Percentiles rank a stretch among this genome's conserved stretches.
Evolutionary conservation across 768 basidiomycete genomes (phyloP).

Genomic region (Phaeolepiota aurea): DNA sequence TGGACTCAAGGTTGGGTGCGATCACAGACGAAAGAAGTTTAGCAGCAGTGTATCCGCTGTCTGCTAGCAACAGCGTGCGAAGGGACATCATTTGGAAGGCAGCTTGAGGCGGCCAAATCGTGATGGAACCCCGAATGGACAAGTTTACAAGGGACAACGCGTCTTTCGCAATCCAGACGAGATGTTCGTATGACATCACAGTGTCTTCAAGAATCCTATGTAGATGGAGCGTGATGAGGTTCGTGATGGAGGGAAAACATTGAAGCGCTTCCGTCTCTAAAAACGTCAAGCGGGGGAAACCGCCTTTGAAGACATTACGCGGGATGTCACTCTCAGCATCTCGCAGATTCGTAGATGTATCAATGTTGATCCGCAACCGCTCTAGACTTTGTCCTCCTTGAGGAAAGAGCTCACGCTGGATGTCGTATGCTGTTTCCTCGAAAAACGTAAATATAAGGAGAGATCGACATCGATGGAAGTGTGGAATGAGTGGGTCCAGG

Average conservation of each 20-base stretch:
- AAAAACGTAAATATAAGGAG: conserved; percentile 17
- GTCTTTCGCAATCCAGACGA: conserved; percentile 11
- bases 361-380: conserved; percentile 10
- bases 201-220: conserved; percentile 8
- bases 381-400: conserved; percentile 17
- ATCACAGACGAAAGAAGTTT: conserved; percentile 18
- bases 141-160: conserved; percentile 18
- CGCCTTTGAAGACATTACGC: conserved; percentile 8
- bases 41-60: conserved; percentile 13
- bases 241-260: conserved; percentile 16
- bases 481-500: conserved; percentile 11
- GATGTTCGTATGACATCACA: conserved; percentile 9
- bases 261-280: conserved; percentile 19
- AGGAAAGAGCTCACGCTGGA: conserved; percentile 13
- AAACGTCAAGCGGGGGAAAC: conserved; percentile 14
- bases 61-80: conserved; percentile 19
- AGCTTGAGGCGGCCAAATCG: conserved; percentile 13
- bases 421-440: conserved; percentile 14
- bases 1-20: conserved; percentile 22
- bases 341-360: background rate
- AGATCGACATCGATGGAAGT: conserved; percentile 16
- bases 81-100: conserved; percentile 14
- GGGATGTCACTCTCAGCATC: conserved; percentile 1
- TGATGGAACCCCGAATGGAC: conserved; percentile 18
- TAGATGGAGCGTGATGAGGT: conserved; percentile 23